Evolutionary conservation across 2,329 filamentous ascomycete species (phyloP).

Genomic region (Pseudogymnoascus sp.): DNA sequence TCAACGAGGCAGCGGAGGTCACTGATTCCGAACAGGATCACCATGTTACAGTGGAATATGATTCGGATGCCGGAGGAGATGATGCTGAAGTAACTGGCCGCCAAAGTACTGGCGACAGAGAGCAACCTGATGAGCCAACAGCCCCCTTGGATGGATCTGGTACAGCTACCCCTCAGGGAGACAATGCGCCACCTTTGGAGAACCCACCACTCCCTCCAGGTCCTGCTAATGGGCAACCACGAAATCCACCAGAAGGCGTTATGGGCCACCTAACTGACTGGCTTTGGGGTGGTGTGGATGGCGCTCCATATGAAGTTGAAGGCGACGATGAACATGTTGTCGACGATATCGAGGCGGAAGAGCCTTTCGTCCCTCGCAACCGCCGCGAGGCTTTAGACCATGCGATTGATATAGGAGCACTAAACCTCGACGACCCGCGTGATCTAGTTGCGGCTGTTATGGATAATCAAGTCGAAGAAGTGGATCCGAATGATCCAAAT

Average conservation of each 20-base stretch:
- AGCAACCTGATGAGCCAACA: background rate
- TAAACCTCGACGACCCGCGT: conserved; percentile 24
- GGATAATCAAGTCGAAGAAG: conserved; percentile 41
- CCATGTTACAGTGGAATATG: background rate
- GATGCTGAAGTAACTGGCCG: background rate
- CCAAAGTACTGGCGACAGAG: background rate
- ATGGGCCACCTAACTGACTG: conserved; percentile 45
- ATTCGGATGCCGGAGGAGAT: background rate
- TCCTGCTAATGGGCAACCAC: conserved; percentile 8
- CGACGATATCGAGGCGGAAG: conserved; percentile 50
- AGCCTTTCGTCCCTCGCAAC: conserved; percentile 45
- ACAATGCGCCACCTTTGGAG: background rate
- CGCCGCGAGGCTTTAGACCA: conserved; percentile 19
- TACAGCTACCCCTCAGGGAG: background rate
- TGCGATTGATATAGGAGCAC: conserved; percentile 8
- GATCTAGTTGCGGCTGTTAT: conserved; percentile 54
- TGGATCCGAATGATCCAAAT: conserved; percentile 70
- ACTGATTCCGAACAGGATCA: background rate
- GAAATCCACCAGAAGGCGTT: conserved; percentile 30
- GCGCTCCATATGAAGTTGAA: conserved; percentile 35
- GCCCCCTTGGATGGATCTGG: background rate
- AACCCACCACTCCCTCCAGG: background rate
- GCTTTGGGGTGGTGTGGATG: conserved; percentile 50
- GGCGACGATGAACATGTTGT: conserved; percentile 53
- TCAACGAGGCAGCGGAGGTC: background rate